Conservation (phyloP, 2,329 filamentous ascomycete species). For the Chrysosporium queenslandicum region DNA sequence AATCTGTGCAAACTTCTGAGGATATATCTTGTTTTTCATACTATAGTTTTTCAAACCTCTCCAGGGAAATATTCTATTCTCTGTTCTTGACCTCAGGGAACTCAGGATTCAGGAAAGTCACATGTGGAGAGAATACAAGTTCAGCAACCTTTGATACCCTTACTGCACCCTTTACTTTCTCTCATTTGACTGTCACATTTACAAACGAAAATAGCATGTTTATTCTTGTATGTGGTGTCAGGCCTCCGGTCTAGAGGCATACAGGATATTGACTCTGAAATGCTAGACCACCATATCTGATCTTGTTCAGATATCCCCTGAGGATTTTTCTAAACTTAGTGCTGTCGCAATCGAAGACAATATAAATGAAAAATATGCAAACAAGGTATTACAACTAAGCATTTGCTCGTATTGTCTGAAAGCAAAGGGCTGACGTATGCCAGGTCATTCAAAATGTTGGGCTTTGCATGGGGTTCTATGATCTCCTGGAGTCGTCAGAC, state of each 20-base stretch:
- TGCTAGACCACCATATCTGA: slow-evolving; percentile 81
- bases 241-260: slow-evolving; percentile 18
- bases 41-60: too few relatives aligned
- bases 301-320: slow-evolving; percentile 81
- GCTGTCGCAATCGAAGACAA: slow-evolving; percentile 85
- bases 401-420: not conserved
- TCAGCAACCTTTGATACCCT: too few relatives aligned
- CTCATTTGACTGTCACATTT: not conserved
- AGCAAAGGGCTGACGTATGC: not conserved
- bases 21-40: too few relatives aligned
- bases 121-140: too few relatives aligned
- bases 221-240: slow-evolving; percentile 36
- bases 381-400: slow-evolving; percentile 52
- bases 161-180: slow-evolving; percentile 3
- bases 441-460: slow-evolving; percentile 86
- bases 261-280: not conserved
- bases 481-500: slow-evolving; percentile 79
- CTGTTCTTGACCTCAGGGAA: too few relatives aligned
- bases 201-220: slow-evolving; percentile 34
- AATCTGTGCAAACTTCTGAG: too few relatives aligned
- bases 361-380: slow-evolving; percentile 93
- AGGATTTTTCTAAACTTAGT: slow-evolving; percentile 74
- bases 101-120: too few relatives aligned
- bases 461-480: slow-evolving; percentile 86
- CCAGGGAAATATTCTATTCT: too few relatives aligned